Percentiles rank a stretch among this genome's conserved stretches.
phyloP scores from a whole-genome alignment of 2,329 filamentous ascomycete species.

The Exserohilum turcica region DNA sequence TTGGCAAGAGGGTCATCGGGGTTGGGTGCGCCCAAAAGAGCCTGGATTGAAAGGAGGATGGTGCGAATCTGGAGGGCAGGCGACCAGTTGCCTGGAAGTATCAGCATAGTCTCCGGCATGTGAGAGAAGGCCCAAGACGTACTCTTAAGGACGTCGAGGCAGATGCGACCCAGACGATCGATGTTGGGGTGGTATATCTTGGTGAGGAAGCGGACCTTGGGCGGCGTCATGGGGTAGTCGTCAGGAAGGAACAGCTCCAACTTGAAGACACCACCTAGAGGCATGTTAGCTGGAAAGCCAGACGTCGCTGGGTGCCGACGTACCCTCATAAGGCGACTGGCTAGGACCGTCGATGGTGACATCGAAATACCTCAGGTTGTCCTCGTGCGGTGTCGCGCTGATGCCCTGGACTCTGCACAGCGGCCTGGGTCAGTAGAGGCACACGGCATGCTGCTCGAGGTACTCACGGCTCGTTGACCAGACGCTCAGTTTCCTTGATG shows the following conservation, averaged over 20 bases:
- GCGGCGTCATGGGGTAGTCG: constrained; percentile 98
- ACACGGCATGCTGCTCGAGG: background rate
- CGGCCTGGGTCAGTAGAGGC: constrained; percentile 8
- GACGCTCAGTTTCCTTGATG: constrained; percentile 95
- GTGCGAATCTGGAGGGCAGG: constrained; percentile 97
- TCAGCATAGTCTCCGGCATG: background rate
- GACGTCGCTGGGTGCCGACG: constrained; percentile 24
- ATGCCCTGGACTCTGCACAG: constrained; percentile 83
- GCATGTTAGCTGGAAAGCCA: constrained; percentile 11
- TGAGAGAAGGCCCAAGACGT: constrained; percentile 24
- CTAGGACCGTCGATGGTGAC: constrained; percentile 93
- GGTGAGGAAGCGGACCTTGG: constrained; percentile 97
- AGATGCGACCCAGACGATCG: constrained; percentile 95
- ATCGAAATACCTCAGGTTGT: constrained; percentile 97
- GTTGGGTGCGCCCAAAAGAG: constrained; percentile 92
- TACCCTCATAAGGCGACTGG: constrained; percentile 94
- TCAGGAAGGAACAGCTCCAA: constrained; percentile 97
- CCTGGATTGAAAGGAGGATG: constrained; percentile 98
- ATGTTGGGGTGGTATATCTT: constrained; percentile 99
- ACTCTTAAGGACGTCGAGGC: constrained; percentile 97
- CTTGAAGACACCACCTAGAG: constrained; percentile 81
- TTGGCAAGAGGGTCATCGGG: constrained; percentile 98
- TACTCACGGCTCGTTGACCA: constrained; percentile 92
- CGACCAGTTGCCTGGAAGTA: constrained; percentile 86
- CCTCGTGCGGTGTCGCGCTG: constrained; percentile 92